These are phyloP conservation scores for Phytophthora meadii DNA, from an alignment of 352 stramenopile genomes.

Conservation along the genomic window DNA sequence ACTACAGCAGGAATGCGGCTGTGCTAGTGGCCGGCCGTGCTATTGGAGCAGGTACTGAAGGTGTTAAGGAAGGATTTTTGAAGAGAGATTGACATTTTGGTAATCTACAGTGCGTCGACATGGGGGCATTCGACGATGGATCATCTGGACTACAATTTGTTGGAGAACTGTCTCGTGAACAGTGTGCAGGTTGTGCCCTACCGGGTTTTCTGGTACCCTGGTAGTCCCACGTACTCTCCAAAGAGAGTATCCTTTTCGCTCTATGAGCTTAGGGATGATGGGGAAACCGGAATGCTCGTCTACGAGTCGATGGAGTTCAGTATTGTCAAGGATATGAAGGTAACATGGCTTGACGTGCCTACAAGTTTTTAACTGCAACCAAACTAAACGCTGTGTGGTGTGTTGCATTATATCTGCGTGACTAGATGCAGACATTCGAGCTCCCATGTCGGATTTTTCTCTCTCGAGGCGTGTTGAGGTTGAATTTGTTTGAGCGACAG, in stretches of 20 bases:
- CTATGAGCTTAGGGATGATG: constrained; percentile 46
- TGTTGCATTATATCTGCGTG: background rate
- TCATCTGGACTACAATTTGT: constrained; percentile 72
- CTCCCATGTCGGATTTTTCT: constrained; percentile 59
- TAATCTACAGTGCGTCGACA: constrained; percentile 41
- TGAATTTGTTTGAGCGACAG: constrained; percentile 68
- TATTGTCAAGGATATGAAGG: constrained; percentile 69
- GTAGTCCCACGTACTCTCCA: constrained; percentile 74
- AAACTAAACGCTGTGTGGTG: background rate
- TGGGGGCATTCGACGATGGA: constrained; percentile 49
- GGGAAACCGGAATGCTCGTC: constrained; percentile 25
- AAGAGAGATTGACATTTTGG: constrained; percentile 8
- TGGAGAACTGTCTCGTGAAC: constrained; percentile 49
- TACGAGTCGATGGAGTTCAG: constrained; percentile 67
- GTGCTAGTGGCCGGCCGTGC: constrained; percentile 62
- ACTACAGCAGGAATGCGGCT: constrained; percentile 74
- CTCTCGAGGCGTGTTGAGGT: constrained; percentile 49
- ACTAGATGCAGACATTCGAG: constrained; percentile 63
- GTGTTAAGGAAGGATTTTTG: background rate
- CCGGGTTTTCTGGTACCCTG: constrained; percentile 78
- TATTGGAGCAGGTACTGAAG: constrained; percentile 83
- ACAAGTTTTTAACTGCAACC: background rate
- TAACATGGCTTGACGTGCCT: background rate
- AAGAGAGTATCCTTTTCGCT: constrained; percentile 65
- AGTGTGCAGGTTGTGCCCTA: constrained; percentile 73